Evolutionary conservation across 768 basidiomycete species (phyloP).

Genomic region (Postia placenta): DNA sequence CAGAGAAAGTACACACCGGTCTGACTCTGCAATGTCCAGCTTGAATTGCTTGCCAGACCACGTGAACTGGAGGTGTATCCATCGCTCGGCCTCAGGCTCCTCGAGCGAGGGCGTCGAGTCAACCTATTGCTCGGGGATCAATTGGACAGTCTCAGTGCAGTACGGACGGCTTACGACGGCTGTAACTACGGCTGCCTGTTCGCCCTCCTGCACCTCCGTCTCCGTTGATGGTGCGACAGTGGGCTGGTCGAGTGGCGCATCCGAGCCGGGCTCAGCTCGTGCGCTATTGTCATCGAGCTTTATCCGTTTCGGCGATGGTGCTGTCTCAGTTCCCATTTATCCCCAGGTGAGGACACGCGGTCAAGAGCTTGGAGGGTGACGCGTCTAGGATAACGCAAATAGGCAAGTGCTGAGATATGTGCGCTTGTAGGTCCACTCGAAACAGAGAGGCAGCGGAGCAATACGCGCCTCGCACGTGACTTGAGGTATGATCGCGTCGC

Average conservation of each 20-base stretch:
- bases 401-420: background rate
- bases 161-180: background rate
- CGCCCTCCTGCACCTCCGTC: too few relatives aligned
- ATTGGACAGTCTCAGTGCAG: too few relatives aligned
- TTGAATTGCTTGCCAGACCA: conserved; percentile 66
- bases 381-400: too few relatives aligned
- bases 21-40: conserved; percentile 70
- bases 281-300: background rate
- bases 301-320: background rate
- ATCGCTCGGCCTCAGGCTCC: conserved; percentile 27
- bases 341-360: too few relatives aligned
- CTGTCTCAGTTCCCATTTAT: background rate
- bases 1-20: conserved; percentile 43
- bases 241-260: too few relatives aligned
- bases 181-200: background rate
- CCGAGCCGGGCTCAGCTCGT: too few relatives aligned
- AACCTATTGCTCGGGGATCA: too few relatives aligned
- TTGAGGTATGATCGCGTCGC: background rate
- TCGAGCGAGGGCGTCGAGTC: background rate
- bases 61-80: conserved; percentile 62
- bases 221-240: too few relatives aligned
- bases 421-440: background rate
- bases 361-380: too few relatives aligned
- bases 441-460: background rate
- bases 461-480: background rate